A percentile compares a stretch with the other conserved stretches of the same genome.
These are phyloP conservation scores for Ogataea glucozyma DNA, from an alignment of 805 yeast species.

Conservation along the genomic window DNA sequence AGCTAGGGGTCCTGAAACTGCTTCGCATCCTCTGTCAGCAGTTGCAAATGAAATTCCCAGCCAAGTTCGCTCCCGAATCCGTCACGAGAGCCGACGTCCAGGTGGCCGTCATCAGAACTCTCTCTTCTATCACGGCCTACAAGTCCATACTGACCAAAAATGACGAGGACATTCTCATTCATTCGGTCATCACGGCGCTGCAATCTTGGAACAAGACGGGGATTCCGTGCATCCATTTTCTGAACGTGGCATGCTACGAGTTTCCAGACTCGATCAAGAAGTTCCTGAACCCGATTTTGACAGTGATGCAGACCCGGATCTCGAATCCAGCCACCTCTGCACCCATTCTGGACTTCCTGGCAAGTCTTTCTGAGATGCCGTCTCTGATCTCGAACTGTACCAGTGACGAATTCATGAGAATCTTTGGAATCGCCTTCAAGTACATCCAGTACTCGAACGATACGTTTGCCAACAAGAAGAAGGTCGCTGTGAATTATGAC, in stretches of 20 bases:
- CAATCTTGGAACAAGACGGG: slow-evolving; percentile 80
- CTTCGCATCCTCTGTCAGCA: slow-evolving; percentile 55
- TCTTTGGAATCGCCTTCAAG: slow-evolving; percentile 81
- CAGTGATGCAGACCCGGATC: slow-evolving; percentile 73
- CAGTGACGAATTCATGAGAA: slow-evolving; percentile 72
- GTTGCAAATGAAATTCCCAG: slow-evolving; percentile 50
- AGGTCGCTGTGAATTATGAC: slow-evolving; percentile 37
- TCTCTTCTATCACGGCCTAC: slow-evolving; percentile 65
- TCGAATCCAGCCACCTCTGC: slow-evolving; percentile 68
- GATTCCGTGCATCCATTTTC: slow-evolving; percentile 72
- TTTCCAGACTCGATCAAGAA: slow-evolving; percentile 72
- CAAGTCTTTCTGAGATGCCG: slow-evolving; percentile 66
- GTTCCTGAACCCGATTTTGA: slow-evolving; percentile 64
- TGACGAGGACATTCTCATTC: slow-evolving; percentile 65
- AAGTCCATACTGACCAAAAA: slow-evolving; percentile 51
- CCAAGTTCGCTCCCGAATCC: slow-evolving; percentile 40
- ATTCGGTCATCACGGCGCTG: slow-evolving; percentile 58
- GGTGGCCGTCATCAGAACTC: slow-evolving; percentile 60
- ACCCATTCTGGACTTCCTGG: slow-evolving; percentile 73
- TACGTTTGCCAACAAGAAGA: slow-evolving; percentile 22
- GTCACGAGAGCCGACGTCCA: slow-evolving; percentile 62
- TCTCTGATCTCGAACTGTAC: slow-evolving; percentile 69
- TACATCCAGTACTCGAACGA: slow-evolving; percentile 73
- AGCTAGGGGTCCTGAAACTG: slow-evolving; percentile 44
- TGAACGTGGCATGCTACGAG: slow-evolving; percentile 79